Percentiles rank a stretch among this genome's conserved stretches.
These are phyloP conservation scores for Raphanus raphanistrum DNA, from an alignment of 345 rosid species.

Conservation along the genomic window DNA sequence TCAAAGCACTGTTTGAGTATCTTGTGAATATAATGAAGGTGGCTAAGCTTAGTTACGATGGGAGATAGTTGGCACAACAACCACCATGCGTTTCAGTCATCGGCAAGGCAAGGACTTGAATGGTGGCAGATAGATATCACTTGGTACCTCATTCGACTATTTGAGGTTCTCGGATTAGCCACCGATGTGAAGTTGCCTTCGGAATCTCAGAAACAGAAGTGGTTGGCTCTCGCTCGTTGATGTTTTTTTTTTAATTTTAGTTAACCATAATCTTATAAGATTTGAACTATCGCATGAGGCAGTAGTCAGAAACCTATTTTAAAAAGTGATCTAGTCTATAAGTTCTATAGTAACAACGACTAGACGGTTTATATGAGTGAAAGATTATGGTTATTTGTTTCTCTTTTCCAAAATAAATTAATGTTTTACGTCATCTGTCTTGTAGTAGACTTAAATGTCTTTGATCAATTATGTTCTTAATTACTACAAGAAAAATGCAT, in stretches of 20 bases:
- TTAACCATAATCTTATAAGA: not conserved
- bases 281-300: not conserved
- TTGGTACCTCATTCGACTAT: slow-evolving; percentile 61
- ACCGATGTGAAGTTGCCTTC: slow-evolving; percentile 67
- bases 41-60: slow-evolving; percentile 75
- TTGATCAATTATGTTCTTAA: not conserved
- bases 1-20: not conserved
- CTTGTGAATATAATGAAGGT: slow-evolving; percentile 43
- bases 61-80: slow-evolving; percentile 97
- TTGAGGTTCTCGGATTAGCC: slow-evolving; percentile 65
- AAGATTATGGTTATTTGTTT: not conserved
- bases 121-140: slow-evolving; percentile 93
- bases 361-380: not conserved
- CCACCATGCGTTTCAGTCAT: slow-evolving; percentile 78
- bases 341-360: not conserved
- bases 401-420: not conserved
- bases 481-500: too few relatives aligned
- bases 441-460: not conserved
- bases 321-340: not conserved
- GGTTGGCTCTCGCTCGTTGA: slow-evolving; percentile 46
- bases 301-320: not conserved
- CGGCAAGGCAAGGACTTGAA: slow-evolving; percentile 78
- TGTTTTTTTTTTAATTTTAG: not conserved
- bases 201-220: slow-evolving; percentile 50
- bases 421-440: not conserved